These are phyloP conservation scores for Vicia faba DNA, from an alignment of 306 rosid genomes.

Conservation along the genomic window DNA sequence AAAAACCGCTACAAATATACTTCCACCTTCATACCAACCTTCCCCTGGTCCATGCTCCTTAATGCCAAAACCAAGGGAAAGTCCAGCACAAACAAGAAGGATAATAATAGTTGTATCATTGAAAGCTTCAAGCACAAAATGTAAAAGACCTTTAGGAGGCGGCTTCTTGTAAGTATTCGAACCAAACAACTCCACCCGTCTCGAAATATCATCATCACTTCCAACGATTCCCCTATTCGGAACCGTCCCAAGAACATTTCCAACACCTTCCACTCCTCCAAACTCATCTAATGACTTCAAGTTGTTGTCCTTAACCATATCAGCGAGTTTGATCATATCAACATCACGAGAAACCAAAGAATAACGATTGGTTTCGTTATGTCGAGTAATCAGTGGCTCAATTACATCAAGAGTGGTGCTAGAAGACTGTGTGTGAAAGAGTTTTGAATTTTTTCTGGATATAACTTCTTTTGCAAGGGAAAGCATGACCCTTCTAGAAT, in stretches of 20 bases:
- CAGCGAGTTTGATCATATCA: slow-evolving; percentile 42
- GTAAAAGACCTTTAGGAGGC: slow-evolving; percentile 62
- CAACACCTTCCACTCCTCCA: slow-evolving; percentile 56
- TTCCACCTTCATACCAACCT: slow-evolving; percentile 96
- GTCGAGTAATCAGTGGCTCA: slow-evolving; percentile 36
- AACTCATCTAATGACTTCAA: slow-evolving; percentile 24
- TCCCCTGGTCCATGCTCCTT: slow-evolving; percentile 66
- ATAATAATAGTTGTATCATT: slow-evolving; percentile 77
- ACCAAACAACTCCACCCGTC: slow-evolving; percentile 49
- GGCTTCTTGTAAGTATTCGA: slow-evolving; percentile 70
- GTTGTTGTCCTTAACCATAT: slow-evolving; percentile 59
- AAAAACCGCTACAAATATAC: slow-evolving; percentile 70
- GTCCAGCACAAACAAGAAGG: slow-evolving; percentile 73
- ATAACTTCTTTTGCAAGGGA: slow-evolving; percentile 50
- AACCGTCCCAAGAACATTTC: slow-evolving; percentile 44
- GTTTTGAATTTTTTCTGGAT: slow-evolving; percentile 40
- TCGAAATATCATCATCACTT: slow-evolving; percentile 38
- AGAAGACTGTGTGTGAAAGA: slow-evolving; percentile 36
- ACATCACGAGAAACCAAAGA: slow-evolving; percentile 11
- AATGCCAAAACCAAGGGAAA: slow-evolving; percentile 83
- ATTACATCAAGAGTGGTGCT: slow-evolving; percentile 32
- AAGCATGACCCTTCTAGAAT: slow-evolving; percentile 55
- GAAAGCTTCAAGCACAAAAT: slow-evolving; percentile 69
- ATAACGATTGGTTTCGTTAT: slow-evolving; percentile 2
- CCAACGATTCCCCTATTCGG: slow-evolving; percentile 54